Evolutionary conservation across 495 filamentous ascomycete genomes (phyloP), one percentile per base, ranked within the genome.

Genomic region (Lepraria neglecta): DNA sequence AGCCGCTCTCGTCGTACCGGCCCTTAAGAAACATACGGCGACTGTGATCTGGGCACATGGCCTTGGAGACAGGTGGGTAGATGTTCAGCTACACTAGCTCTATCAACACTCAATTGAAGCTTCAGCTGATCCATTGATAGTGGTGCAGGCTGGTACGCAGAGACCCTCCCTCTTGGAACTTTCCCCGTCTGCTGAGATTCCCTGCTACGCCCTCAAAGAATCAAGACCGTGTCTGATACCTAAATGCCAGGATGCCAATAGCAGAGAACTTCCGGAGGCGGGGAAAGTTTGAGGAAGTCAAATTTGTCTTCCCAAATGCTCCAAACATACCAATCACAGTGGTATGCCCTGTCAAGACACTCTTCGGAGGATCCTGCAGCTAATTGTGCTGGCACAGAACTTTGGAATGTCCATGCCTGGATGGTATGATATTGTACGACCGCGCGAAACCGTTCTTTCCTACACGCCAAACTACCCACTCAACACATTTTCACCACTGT

Each of bases 1-100:
- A 60, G 78, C 77, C 63, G 84, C 88, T 9, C 77, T 92, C 52
- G 78, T 96, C 7, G 87, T 97, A 65, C 90, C 91, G 17, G 91
- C 94, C n/a, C 78, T 91, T 48, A 90, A 83, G 69, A 87, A 84
- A 67, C 92, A 97, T 71, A 97, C 94, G 45, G 90, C 92, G 38
- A 96, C 92, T 3, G 88, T 96, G 65, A 97, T 98, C 68, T 89
- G 95, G 75, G 79, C 90, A 50, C 94, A 98, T 69, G 94, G 94
- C 7, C 78, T 97, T 30, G 94, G 94, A 33, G 91, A 96, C 69
- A 87, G 73, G 83, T 85, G 72, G 60, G 75, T 71, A 28, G 35
- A 38, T 10, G 12, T 38, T 12, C 7, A 7, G 12, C 35, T 2
- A 7, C 1, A 38, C 35, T 7, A 38, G 35, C 35, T 38, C 35